Evolutionary conservation across 2,329 filamentous ascomycete genomes (phyloP).

Genomic region (Elsinoe australis): DNA sequence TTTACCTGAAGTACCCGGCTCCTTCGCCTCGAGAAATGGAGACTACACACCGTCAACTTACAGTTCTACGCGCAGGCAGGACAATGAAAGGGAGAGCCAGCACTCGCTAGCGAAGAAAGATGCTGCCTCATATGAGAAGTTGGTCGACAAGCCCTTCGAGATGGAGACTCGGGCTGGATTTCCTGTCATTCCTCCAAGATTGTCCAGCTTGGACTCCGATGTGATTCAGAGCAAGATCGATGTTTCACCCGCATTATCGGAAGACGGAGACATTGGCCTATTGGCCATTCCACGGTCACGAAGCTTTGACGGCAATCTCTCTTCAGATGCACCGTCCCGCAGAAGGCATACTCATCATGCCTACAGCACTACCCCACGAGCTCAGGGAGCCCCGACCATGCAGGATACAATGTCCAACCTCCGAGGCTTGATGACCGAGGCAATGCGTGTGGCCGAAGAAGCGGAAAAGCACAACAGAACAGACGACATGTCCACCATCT

Average conservation of each 20-base stretch:
- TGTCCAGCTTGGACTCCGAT: constrained; percentile 9
- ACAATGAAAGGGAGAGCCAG: constrained; percentile 10
- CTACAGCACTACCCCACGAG: neutral
- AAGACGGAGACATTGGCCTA: constrained; percentile 16
- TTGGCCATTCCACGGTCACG: constrained; percentile 14
- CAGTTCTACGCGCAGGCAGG: constrained; percentile 12
- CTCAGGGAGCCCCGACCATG: neutral
- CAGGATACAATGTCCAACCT: constrained; percentile 31
- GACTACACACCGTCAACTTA: constrained; percentile 19
- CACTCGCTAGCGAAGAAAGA: constrained; percentile 21
- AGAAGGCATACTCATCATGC: constrained; percentile 18
- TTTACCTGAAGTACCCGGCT: constrained; percentile 1
- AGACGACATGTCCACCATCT: constrained; percentile 34
- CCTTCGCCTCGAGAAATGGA: constrained; percentile 1
- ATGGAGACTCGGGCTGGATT: neutral
- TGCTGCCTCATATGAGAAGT: constrained; percentile 23
- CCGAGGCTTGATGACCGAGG: constrained; percentile 39
- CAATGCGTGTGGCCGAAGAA: constrained; percentile 32
- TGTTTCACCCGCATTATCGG: constrained; percentile 13
- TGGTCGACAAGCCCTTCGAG: constrained; percentile 17
- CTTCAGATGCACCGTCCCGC: constrained; percentile 6
- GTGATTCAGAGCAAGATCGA: constrained; percentile 15
- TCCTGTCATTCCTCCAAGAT: neutral
- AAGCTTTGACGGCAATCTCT: constrained; percentile 17
- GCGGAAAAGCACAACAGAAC: constrained; percentile 29